Base-by-base conservation (phyloP, 2,329 filamentous ascomycete genomes). In the Xylariales sp. region DNA sequence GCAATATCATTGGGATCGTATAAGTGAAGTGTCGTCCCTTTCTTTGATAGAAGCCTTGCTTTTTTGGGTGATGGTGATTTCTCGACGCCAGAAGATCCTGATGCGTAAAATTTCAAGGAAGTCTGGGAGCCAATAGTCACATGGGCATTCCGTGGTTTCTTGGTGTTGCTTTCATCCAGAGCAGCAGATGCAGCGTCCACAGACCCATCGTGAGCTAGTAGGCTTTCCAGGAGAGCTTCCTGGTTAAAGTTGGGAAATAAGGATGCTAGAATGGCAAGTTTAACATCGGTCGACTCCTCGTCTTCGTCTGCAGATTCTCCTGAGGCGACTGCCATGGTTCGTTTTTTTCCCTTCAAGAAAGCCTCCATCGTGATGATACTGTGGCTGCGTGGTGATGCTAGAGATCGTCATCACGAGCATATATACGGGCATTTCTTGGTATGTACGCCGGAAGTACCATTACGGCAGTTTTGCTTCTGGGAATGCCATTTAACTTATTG, bases 271-370 rank as follows among this genome's bases (percentile, higher is more conserved):
- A 95, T 68, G 2, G 89, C 89, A 12, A 98, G 66, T 55, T 96
- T 97, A 51, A 94, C 70, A 45, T 97, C 93, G 0, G 93, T 98
- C 2, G 85, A 82, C 32, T 95, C 86, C 13, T 89, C 79, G 13
- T 80, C 59, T 5, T 56, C 52, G 24, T 53, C 45, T 20, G 32
- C 23, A 37, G 17, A 39, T 31, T 14, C 36, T 21, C 41, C 40
- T 40, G 43, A 37, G 8, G 40, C 7, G n/a, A 48, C 24, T 8
- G 57, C 53, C 17, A 51, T 52, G 48, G 62, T 80, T 38, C 76
- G 72, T 57, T 79, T 81, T 40, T 63, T 65, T 14, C 67, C 62
- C 8, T 67, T 69, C 38, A 82, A 57, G 52, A 81, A 82, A 19
- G 70, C 60, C 47, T 81, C 72, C 78, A 83, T 82, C n/a, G n/a